Evolutionary conservation across 306 rosid species (phyloP).

Genomic region (Erythrophleum fordii): DNA sequence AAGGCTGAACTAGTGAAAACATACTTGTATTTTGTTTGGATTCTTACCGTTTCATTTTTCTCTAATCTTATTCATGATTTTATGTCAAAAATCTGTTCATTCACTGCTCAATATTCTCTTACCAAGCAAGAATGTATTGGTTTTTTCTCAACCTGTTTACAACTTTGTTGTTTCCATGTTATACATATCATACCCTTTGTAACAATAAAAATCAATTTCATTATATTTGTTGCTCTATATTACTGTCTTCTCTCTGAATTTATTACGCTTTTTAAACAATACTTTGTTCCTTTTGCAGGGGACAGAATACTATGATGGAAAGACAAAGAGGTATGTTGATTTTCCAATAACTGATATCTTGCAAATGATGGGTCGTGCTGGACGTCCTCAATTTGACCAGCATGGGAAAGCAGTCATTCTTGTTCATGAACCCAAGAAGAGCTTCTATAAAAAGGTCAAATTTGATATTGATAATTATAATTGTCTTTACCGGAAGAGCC

Average conservation of each 20-base stretch:
- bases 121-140: not conserved
- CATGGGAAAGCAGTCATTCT: conserved; percentile 99
- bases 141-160: conserved; percentile 5
- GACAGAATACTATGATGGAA: conserved; percentile 90
- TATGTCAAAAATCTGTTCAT: not conserved
- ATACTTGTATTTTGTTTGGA: not conserved
- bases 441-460: conserved; percentile 92
- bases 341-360: conserved; percentile 97
- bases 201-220: not conserved
- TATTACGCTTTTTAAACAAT: not conserved
- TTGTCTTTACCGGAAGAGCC: conserved; percentile 15
- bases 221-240: not conserved
- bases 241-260: conserved; percentile 5
- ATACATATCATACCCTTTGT: not conserved
- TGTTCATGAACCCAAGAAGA: conserved; percentile 98
- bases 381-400: conserved; percentile 97
- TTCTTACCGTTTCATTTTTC: not conserved
- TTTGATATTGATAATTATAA: conserved; percentile 32
- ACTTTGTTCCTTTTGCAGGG: conserved; percentile 62
- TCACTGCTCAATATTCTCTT: conserved; percentile 22
- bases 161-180: not conserved
- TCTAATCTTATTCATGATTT: not conserved
- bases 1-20: not conserved
- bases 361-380: conserved; percentile 99
- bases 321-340: conserved; percentile 89